A percentile compares a stretch with the other conserved stretches of the same genome.
phyloP scores from a whole-genome alignment of 495 filamentous ascomycete genomes.

The Trichoderma reesei region DNA sequence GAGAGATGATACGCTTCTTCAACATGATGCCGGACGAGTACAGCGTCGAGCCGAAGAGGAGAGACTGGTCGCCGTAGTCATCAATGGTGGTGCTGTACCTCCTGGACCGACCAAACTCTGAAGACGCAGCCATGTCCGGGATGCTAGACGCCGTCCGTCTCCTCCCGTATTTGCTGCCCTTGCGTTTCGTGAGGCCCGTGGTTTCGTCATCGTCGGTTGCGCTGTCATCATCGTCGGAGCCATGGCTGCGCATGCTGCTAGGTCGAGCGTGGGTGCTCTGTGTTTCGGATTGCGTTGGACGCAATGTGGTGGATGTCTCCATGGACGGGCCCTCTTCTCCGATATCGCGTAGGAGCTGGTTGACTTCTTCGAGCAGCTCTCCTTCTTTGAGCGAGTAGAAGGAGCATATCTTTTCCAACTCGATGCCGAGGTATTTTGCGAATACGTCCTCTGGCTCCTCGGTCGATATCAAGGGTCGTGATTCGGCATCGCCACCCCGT shows the following conservation, averaged over 20 bases:
- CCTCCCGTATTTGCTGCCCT: constrained; percentile 22
- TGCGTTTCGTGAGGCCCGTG: constrained; percentile 37
- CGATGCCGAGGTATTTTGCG: constrained; percentile 67
- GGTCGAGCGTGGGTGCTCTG: background rate
- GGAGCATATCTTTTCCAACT: constrained; percentile 84
- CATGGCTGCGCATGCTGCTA: constrained; percentile 7
- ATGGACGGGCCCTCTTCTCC: constrained; percentile 43
- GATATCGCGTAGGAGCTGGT: constrained; percentile 66
- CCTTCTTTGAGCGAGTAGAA: constrained; percentile 84
- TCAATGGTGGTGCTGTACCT: constrained; percentile 54
- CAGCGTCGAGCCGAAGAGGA: constrained; percentile 27
- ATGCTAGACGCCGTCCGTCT: constrained; percentile 27
- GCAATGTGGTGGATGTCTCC: constrained; percentile 8
- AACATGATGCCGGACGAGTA: constrained; percentile 77
- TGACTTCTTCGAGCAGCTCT: constrained; percentile 73
- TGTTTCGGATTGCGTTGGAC: background rate
- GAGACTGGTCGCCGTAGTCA: constrained; percentile 64
- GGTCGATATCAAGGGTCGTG: constrained; percentile 65
- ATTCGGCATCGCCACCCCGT: constrained; percentile 58
- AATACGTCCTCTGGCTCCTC: constrained; percentile 73
- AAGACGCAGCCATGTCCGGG: constrained; percentile 47
- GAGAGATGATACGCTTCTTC: constrained; percentile 78
- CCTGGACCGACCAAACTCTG: constrained; percentile 39
- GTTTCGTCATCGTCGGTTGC: constrained; percentile 61
- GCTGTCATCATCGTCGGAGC: constrained; percentile 42